Base-by-base conservation (phyloP, 305 asterid species). In the Fraxinus platypoda region DNA sequence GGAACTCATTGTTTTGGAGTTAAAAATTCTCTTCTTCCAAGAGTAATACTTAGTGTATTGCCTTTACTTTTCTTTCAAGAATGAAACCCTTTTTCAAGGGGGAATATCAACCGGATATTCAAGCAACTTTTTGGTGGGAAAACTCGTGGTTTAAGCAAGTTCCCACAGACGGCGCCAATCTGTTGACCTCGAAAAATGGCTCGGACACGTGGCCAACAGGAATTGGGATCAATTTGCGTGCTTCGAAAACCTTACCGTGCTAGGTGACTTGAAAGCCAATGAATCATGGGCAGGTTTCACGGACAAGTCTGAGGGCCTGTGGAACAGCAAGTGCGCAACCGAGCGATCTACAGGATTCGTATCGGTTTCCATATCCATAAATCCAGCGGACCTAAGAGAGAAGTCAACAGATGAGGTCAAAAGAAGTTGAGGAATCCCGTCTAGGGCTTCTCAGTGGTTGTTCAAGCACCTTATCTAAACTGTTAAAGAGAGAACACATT, bases 331-430 rank as follows among this genome's bases (percentile, higher is more conserved):
- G 83, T 95, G 97, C 1, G 99, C 99, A 26, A 95, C 86, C 8
- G 98, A 95, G 62, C 97, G 93, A 80, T 94, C 99, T 74, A 95
- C 90, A 35, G 97, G 97, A 86, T 95, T 95, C 1, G 97, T 94
- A 64, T 88, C 91, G 0, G 97, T 90, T 88, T 95, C 97, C 54
- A 92, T 92, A 85, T 92, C 96, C 91, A 92, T 46, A 81, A 89
- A 90, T 76, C 90, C 94, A 78, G 75, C 62, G 81, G 79, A 83
- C 83, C 92, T 84, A 84, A 84, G 66, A 84, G 19, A 9, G 75
- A 81, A 77, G 75, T 71, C 38, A 77, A 8, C 9, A 28, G 19
- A 80, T 46, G 77, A 73, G 54, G 25, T 33, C 6, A 8, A 62
- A 62, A 62, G 13, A 62, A 8, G 31, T 23, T 28, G 4, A 64